These are phyloP conservation scores for Colletotrichum sp. DNA, from an alignment of 2,329 filamentous ascomycete genomes.

Conservation along the genomic window DNA sequence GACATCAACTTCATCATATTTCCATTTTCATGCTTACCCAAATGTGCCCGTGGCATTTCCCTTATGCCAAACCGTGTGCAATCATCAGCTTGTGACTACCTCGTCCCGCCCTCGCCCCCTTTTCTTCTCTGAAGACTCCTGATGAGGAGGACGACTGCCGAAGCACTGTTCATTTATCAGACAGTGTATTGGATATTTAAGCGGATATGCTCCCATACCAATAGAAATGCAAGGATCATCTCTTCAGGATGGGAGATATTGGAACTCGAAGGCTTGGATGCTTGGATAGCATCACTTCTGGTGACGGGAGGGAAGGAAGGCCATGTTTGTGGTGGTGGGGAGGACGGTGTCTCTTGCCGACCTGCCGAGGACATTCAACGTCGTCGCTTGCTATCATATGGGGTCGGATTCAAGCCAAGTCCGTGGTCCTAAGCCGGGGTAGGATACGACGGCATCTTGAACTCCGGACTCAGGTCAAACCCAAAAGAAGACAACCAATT, in stretches of 20 bases:
- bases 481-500: not conserved
- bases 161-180: not conserved
- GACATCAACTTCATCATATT: not conserved
- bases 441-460: not conserved
- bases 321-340: not conserved
- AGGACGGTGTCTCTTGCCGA: not conserved
- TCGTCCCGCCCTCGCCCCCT: no score
- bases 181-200: not conserved
- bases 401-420: not conserved
- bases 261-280: not conserved
- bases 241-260: not conserved
- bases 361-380: not conserved
- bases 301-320: not conserved
- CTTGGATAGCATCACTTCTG: not conserved
- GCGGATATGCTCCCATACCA: not conserved
- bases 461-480: not conserved
- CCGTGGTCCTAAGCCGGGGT: not conserved
- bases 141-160: not conserved
- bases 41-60: not conserved
- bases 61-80: not conserved
- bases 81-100: not conserved
- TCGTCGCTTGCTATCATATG: not conserved
- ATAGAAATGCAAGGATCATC: not conserved
- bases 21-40: not conserved
- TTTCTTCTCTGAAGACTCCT: not conserved